Percentiles rank a stretch among this genome's conserved stretches.
Evolutionary conservation across 2,329 filamentous ascomycete species (phyloP).

Genomic region (Didymella pomorum): DNA sequence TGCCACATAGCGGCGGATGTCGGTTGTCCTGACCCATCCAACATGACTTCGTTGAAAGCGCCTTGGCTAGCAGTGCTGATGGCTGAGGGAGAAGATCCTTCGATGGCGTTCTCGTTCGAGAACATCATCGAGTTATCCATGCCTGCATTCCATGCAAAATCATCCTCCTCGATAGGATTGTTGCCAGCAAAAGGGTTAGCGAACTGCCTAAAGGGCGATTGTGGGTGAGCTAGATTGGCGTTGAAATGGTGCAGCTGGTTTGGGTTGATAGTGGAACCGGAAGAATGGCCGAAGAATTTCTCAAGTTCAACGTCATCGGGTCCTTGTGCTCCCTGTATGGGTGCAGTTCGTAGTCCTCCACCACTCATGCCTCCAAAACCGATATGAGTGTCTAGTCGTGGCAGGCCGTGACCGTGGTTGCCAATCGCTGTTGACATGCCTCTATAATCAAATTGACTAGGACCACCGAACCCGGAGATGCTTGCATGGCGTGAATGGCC

Average conservation of each 20-base stretch:
- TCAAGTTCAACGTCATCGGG: slow-evolving; percentile 73
- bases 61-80: slow-evolving; percentile 95
- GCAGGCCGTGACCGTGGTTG: slow-evolving; percentile 74
- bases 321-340: slow-evolving; percentile 61
- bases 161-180: slow-evolving; percentile 72
- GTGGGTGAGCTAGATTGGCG: slow-evolving; percentile 70
- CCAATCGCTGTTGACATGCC: slow-evolving; percentile 75
- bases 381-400: slow-evolving; percentile 84
- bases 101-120: slow-evolving; percentile 80
- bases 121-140: slow-evolving; percentile 73
- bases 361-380: slow-evolving; percentile 71
- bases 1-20: slow-evolving; percentile 52
- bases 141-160: slow-evolving; percentile 85
- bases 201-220: slow-evolving; percentile 57
- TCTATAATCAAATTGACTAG: slow-evolving; percentile 69
- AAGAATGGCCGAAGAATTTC: slow-evolving; percentile 68
- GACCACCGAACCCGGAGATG: slow-evolving; percentile 68
- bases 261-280: slow-evolving; percentile 68
- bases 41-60: slow-evolving; percentile 88
- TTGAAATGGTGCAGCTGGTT: slow-evolving; percentile 85
- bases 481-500: slow-evolving; percentile 76
- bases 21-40: slow-evolving; percentile 69
- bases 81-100: slow-evolving; percentile 92
- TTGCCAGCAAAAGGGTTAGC: slow-evolving; percentile 64
- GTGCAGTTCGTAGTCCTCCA: slow-evolving; percentile 79